phyloP scores from a whole-genome alignment of 2,329 filamentous ascomycete genomes.

The Grosmannia huntii region DNA sequence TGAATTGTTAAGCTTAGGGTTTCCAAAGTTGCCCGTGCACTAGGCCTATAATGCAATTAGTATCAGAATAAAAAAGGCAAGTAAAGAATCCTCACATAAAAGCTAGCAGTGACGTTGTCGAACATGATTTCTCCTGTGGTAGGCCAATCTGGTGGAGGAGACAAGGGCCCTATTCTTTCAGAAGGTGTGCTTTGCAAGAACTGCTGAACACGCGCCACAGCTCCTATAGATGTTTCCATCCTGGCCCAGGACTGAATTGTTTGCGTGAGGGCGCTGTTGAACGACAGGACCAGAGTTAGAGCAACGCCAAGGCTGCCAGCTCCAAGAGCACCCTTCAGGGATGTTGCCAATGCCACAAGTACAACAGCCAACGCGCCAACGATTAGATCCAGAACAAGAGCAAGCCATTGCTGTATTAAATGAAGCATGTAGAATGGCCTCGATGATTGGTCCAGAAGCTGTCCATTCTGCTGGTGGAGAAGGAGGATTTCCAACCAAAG shows the following conservation, averaged over 20 bases:
- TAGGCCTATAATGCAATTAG: not conserved
- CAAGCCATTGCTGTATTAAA: conserved; percentile 8
- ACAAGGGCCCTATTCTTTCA: conserved; percentile 14
- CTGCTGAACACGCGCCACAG: conserved; percentile 18
- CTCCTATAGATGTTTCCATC: conserved; percentile 21
- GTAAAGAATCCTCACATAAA: not conserved
- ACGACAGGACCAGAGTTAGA: conserved; percentile 23
- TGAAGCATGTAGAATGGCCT: conserved; percentile 6
- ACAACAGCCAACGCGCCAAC: conserved; percentile 22
- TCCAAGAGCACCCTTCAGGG: conserved; percentile 6
- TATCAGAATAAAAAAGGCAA: not conserved
- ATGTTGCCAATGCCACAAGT: not conserved
- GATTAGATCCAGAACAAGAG: conserved; percentile 24
- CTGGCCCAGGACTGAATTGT: conserved; percentile 21
- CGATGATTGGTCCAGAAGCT: conserved; percentile 1
- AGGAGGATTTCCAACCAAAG: conserved; percentile 23
- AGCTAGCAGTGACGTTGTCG: not conserved
- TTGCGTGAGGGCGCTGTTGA: conserved; percentile 18
- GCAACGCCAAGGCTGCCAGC: conserved; percentile 25
- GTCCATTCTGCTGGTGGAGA: not conserved
- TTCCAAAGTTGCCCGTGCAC: not conserved
- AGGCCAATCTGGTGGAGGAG: conserved; percentile 13
- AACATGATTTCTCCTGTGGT: not conserved
- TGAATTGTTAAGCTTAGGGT: not conserved
- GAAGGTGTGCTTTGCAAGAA: conserved; percentile 13